phyloP scores from a whole-genome alignment of 768 basidiomycete species.

The Dacryopinax primogenitus region DNA sequence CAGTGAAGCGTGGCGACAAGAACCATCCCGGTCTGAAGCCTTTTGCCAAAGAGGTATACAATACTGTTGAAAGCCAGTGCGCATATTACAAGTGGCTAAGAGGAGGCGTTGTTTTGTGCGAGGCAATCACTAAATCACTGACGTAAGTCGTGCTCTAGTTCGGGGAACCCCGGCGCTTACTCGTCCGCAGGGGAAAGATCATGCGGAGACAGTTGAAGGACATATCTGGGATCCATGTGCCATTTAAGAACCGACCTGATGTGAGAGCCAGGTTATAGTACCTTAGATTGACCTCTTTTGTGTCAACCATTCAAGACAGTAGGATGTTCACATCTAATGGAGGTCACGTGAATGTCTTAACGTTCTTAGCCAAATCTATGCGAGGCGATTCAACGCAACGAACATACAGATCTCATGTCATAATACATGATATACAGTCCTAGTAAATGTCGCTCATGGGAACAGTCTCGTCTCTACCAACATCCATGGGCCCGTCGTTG shows the following conservation, averaged over 20 bases:
- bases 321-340: too few species aligned
- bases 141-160: background rate
- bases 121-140: slow-evolving; percentile 18
- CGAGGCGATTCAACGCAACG: too few species aligned
- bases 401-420: background rate
- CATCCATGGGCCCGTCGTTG: background rate
- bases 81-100: slow-evolving; percentile 24
- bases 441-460: background rate
- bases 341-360: too few species aligned
- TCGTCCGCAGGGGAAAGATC: slow-evolving; percentile 19
- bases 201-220: slow-evolving; percentile 19
- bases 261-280: slow-evolving; percentile 16
- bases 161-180: too few species aligned
- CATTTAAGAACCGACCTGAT: slow-evolving; percentile 16
- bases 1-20: slow-evolving; percentile 1
- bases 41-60: slow-evolving; percentile 17
- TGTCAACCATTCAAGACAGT: background rate
- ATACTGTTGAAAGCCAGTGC: slow-evolving; percentile 18
- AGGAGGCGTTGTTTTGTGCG: slow-evolving; percentile 20
- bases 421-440: background rate
- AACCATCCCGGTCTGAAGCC: slow-evolving; percentile 10
- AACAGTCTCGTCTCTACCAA: background rate
- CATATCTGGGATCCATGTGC: slow-evolving; percentile 15
- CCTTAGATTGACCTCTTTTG: background rate
- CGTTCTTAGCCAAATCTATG: too few species aligned